Evolutionary conservation across 768 basidiomycete genomes (phyloP), one percentile per base, ranked within the genome.

Genomic region (Pseudohyphozyma bogoriensis): DNA sequence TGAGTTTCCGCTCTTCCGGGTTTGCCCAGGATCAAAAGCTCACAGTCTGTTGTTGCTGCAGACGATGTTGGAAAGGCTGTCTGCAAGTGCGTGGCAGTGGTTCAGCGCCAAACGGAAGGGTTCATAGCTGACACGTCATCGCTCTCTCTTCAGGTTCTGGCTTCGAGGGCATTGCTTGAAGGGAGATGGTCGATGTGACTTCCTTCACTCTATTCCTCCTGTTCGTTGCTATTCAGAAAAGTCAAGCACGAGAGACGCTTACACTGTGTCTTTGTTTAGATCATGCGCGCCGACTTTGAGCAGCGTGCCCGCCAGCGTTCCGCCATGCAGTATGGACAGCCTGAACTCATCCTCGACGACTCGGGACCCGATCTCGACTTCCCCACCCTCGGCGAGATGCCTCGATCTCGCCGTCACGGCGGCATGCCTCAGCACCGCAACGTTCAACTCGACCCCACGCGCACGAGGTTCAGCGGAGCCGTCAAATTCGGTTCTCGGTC

Each of bases 111-210:
- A n/a, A n/a, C n/a, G n/a, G n/a, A n/a, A n/a, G n/a, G n/a, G n/a
- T n/a, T 58, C 39, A 45, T 52, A 29, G 55, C 24, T 55, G 20
- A 54, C 46, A 53, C 26, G 57, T 28, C 35, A 46, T 33, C n/a
- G 44, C 35, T 26, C 60, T n/a, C 37, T 51, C 49, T 11, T 91
- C 76, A 85, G 95, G 37, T 99, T 99, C 78, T 99, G 95, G 95
- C 80, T 99, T 33, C 82, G 92, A 53, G 93, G 93, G 8, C 90
- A 90, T 47, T 99, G 95, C 71, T 89, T 92, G 33, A 99, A 99
- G 74, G 87, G 91, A 56, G 66, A 66, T 44, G 63, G 70, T 9
- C 33, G 81, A 65, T 97, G 92, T 81, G 95, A 96, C 75, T 97
- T 97, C 75, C 75, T 95, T 71, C 92, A 95, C 71, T 89, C 39